Evolutionary conservation across 192 early-diverging fungal genomes (phyloP).

Genomic region (Entomortierella lignicola): DNA sequence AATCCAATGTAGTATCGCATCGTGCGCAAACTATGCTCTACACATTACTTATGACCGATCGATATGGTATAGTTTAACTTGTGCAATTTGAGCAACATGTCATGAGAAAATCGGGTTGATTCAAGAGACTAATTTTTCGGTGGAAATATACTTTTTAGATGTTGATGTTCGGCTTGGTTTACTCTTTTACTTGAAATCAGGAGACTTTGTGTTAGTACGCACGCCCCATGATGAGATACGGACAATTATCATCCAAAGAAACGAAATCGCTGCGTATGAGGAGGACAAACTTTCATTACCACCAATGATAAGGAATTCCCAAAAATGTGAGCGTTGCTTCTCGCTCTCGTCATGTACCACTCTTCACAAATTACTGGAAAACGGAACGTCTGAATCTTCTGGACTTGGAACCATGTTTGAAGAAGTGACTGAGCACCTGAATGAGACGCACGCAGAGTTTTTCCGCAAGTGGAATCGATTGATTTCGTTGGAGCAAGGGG

Average conservation of each 20-base stretch:
- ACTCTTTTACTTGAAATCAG: conserved; percentile 81
- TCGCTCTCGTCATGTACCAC: conserved; percentile 73
- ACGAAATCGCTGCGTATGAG: conserved; percentile 74
- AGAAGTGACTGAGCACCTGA: conserved; percentile 69
- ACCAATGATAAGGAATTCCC: conserved; percentile 71
- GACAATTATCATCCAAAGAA: conserved; percentile 78
- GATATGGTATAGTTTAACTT: conserved; percentile 67
- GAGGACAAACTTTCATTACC: conserved; percentile 64
- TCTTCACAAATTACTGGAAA: conserved; percentile 80
- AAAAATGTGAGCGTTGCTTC: conserved; percentile 77
- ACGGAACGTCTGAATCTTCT: conserved; percentile 66
- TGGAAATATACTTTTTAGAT: conserved; percentile 51
- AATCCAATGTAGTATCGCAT: conserved; percentile 69
- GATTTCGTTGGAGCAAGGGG: conserved; percentile 80
- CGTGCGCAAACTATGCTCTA: conserved; percentile 89
- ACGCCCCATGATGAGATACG: conserved; percentile 73
- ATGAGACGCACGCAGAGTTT: conserved; percentile 70
- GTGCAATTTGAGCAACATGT: no score
- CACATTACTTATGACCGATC: conserved; percentile 85
- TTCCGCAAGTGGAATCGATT: conserved; percentile 83
- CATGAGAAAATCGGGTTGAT: no score
- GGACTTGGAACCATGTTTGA: conserved; percentile 73
- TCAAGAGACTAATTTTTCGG: no score
- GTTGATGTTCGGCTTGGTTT: conserved; percentile 74
- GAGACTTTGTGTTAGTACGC: conserved; percentile 74